Evolutionary conservation across 768 basidiomycete species (phyloP).

Genomic region (Mycena albidolilacea): DNA sequence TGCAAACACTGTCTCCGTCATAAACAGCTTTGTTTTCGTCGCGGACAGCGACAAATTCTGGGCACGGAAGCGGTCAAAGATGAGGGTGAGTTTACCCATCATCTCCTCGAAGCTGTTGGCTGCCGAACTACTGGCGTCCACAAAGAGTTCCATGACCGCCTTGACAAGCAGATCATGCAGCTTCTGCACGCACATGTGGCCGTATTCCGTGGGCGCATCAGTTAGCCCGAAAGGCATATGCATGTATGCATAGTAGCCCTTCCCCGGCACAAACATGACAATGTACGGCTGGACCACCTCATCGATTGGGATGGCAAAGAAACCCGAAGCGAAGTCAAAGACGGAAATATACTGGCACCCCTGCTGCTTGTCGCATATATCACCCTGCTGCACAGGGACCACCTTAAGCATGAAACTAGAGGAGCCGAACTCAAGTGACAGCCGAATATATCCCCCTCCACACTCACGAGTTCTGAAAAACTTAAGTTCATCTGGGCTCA

Average conservation of each 20-base stretch:
- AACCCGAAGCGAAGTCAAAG: slow-evolving; percentile 57
- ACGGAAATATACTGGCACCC: slow-evolving; percentile 52
- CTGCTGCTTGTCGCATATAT: slow-evolving; percentile 56
- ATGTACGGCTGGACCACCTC: slow-evolving; percentile 43
- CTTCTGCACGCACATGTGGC: slow-evolving; percentile 42
- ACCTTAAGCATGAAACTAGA: slow-evolving; percentile 47
- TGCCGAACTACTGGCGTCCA: slow-evolving; percentile 53
- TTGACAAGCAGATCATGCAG: slow-evolving; percentile 45
- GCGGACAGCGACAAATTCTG: slow-evolving; percentile 53
- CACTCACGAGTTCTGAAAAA: too few relatives aligned
- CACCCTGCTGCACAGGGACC: slow-evolving; percentile 51
- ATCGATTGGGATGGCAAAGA: slow-evolving; percentile 44
- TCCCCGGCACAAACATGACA: slow-evolving; percentile 55
- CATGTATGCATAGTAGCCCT: slow-evolving; percentile 52
- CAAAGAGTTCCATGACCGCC: slow-evolving; percentile 49
- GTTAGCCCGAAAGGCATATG: slow-evolving; percentile 58
- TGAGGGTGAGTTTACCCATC: slow-evolving; percentile 41
- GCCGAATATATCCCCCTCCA: too few relatives aligned
- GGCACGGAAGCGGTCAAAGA: slow-evolving; percentile 48
- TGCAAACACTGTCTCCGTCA: slow-evolving; percentile 52
- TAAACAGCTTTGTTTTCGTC: slow-evolving; percentile 51
- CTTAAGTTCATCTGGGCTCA: too few relatives aligned
- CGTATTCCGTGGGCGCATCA: slow-evolving; percentile 54
- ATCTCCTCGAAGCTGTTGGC: slow-evolving; percentile 50
- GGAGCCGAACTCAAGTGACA: too few relatives aligned